phyloP scores from a whole-genome alignment of 83 land plant genomes.

The Larix sibirica region DNA sequence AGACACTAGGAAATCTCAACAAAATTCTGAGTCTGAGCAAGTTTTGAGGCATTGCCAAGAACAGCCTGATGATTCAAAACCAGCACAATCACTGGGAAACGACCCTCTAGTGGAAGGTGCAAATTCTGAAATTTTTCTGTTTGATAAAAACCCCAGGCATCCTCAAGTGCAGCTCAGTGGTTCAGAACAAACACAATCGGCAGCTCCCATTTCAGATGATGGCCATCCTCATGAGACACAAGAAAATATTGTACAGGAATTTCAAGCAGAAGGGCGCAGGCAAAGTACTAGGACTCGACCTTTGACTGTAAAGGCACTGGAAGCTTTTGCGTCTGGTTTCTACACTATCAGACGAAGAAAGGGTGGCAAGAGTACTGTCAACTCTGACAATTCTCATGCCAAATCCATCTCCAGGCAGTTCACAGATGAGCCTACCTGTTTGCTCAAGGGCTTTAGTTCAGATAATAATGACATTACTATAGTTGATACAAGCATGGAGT shows the following conservation, averaged over 20 bases:
- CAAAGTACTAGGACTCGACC: constrained; percentile 72
- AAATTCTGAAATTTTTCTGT: neutral
- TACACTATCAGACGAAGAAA: constrained; percentile 22
- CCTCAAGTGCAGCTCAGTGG: neutral
- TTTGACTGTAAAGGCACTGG: constrained; percentile 47
- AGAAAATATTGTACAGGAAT: constrained; percentile 15
- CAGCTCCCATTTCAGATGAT: neutral
- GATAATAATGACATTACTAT: constrained; percentile 16
- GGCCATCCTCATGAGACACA: neutral
- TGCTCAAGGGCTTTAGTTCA: constrained; percentile 3
- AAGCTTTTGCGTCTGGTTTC: constrained; percentile 55
- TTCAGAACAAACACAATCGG: neutral
- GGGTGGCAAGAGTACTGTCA: constrained; percentile 17
- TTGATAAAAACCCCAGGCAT: neutral
- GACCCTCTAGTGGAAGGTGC: neutral
- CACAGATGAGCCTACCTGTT: neutral
- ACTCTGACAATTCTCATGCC: neutral
- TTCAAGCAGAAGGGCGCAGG: constrained; percentile 26
- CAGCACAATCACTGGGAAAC: neutral
- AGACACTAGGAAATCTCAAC: constrained; percentile 4
- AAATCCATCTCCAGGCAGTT: neutral
- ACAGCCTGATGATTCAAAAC: neutral
- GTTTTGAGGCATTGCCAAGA: neutral
- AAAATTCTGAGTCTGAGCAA: neutral
- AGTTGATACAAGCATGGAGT: constrained; percentile 17